phyloP scores from a whole-genome alignment of 306 rosid species.

The Begonia masoniana region DNA sequence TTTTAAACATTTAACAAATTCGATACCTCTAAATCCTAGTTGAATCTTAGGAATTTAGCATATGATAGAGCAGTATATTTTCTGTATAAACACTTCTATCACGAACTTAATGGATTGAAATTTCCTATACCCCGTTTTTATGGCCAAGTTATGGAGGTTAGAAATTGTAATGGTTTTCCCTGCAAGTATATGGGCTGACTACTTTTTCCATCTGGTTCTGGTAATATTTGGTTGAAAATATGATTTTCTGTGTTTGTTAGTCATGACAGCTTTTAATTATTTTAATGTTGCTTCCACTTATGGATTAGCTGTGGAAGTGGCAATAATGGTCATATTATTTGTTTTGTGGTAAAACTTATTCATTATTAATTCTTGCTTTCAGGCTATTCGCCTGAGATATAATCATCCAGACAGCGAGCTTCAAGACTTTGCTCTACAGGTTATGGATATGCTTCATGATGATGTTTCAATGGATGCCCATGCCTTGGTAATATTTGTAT shows the following conservation, averaged over 20 bases:
- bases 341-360: conserved; percentile 7
- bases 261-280: too few relatives aligned
- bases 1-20: too few relatives aligned
- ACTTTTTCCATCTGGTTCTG: too few relatives aligned
- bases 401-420: conserved; percentile 83
- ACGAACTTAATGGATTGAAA: too few relatives aligned
- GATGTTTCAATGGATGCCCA: conserved; percentile 77
- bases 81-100: too few relatives aligned
- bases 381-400: conserved; percentile 80
- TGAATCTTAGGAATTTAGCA: too few relatives aligned
- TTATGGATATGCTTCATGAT: conserved; percentile 67
- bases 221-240: conserved; percentile 3
- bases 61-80: too few relatives aligned
- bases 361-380: conserved; percentile 21
- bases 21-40: too few relatives aligned
- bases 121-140: too few relatives aligned
- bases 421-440: conserved; percentile 59
- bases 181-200: too few relatives aligned
- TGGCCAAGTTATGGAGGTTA: too few relatives aligned
- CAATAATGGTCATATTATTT: not conserved
- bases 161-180: too few relatives aligned
- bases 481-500: conserved; percentile 45
- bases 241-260: conserved; percentile 1
- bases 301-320: not conserved
- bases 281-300: not conserved